These are phyloP conservation scores for Fusarium xyrophilum DNA, from an alignment of 2,329 filamentous ascomycete species.

Conservation along the genomic window DNA sequence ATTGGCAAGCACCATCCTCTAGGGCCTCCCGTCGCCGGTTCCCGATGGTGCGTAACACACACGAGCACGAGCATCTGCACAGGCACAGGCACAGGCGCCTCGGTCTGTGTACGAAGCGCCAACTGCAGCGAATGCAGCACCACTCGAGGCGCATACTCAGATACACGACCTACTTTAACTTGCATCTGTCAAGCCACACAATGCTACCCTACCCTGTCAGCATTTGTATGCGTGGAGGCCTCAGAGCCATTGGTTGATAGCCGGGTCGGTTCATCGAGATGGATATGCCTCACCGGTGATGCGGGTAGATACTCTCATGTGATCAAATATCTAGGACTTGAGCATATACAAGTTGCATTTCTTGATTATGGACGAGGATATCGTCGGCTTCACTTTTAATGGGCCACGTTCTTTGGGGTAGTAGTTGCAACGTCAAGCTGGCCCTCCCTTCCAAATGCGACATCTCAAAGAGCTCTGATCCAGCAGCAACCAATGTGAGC, in stretches of 20 bases:
- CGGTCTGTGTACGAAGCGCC: constrained; percentile 12
- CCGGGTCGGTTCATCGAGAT: constrained; percentile 7
- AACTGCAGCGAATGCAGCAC: background rate
- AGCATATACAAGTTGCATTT: constrained; percentile 1
- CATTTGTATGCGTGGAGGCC: constrained; percentile 11
- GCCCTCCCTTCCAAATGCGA: constrained; percentile 7
- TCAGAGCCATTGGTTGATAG: constrained; percentile 14
- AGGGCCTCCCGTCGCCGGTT: constrained; percentile 21
- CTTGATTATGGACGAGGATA: constrained; percentile 8
- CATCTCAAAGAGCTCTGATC: background rate
- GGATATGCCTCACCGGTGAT: constrained; percentile 25
- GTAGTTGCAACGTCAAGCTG: constrained; percentile 2
- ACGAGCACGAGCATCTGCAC: constrained; percentile 5
- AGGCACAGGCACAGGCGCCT: constrained; percentile 12
- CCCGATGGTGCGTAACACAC: constrained; percentile 21
- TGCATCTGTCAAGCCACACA: constrained; percentile 24
- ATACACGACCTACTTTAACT: constrained; percentile 17
- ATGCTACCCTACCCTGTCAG: constrained; percentile 25
- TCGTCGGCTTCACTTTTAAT: constrained; percentile 10
- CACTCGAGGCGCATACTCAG: background rate
- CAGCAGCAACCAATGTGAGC: background rate
- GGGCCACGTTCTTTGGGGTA: background rate
- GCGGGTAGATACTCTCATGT: constrained; percentile 11
- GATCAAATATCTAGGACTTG: constrained; percentile 8
- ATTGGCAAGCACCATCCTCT: background rate